Evolutionary conservation across 495 filamentous ascomycete species (phyloP), one percentile per base, ranked within the genome.

Genomic region (Trichoderma reesei): DNA sequence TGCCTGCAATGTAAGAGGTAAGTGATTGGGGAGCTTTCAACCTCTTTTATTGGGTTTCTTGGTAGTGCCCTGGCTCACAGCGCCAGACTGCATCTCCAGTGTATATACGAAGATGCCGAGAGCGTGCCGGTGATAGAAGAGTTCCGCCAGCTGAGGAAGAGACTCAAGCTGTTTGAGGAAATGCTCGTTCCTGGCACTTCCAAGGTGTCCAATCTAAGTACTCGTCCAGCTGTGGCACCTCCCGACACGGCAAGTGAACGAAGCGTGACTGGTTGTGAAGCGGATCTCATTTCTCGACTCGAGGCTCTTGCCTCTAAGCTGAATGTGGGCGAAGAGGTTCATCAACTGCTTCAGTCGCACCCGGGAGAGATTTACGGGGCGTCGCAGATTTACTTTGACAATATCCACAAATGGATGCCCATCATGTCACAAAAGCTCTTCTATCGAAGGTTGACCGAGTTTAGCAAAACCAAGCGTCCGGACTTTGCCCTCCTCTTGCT

Each of bases 341-440:
- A 56, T 31, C 51, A 56, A 34, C 51, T 56, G 3, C 51, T 56
- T 56, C 51, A 56, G 51, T 56, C 51, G 14, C 51, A 56, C 31
- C 51, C 51, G 7, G 51, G 51, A 33, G 51, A 56, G 51, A 56
- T 56, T 11, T 56, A 56, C 16, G 51, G 51, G 31, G 51, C 51
- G 34, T 56, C 20, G 1, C 51, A 56, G 20, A 33, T 31, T 14
- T 56, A 56, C 11, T 56, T 56, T 56, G 20, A 56, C 11, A 56
- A 56, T 9, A 56, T 56, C 31, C 51, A 56, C 26, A 56, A 56
- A 34, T 56, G 51, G 51, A 56, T 56, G 8, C 51, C 51, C 7
- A 56, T 56, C 51, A 56, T 56, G 51, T 56, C 51, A 31, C 51
- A 31, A n/a, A 56, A 56, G 26, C 14, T 56, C 3, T 56, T 56